Evolutionary conservation across 768 basidiomycete species (phyloP).

Genomic region (Ramaria rubella): DNA sequence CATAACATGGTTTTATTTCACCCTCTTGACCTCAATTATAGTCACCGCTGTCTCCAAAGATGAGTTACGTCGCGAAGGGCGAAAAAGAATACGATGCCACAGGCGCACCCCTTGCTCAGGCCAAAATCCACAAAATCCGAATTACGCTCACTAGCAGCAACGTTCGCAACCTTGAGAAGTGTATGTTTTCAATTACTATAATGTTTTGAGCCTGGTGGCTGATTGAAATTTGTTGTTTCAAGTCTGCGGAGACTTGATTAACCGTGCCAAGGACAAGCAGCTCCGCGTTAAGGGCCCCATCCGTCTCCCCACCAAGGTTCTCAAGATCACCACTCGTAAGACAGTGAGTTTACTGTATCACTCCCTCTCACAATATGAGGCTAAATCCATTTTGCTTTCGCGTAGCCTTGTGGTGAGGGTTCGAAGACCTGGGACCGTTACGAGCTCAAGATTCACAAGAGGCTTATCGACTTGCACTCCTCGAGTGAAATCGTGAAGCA

Average conservation of each 20-base stretch:
- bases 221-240: not conserved
- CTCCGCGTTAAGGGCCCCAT: constrained; percentile 99
- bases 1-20: not conserved
- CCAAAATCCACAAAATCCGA: constrained; percentile 98
- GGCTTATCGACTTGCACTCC: constrained; percentile 97
- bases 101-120: constrained; percentile 73
- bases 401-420: constrained; percentile 98
- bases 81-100: constrained; percentile 97
- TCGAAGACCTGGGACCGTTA: constrained; percentile 99
- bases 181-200: constrained; percentile 37
- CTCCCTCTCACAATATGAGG: not conserved
- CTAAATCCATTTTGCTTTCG: not conserved
- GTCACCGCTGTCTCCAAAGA: constrained; percentile 33
- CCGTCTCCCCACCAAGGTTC: constrained; percentile 96
- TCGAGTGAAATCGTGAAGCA: constrained; percentile 99
- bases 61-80: constrained; percentile 99
- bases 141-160: constrained; percentile 98
- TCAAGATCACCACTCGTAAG: constrained; percentile 99
- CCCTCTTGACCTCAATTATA: not conserved
- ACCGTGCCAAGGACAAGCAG: constrained; percentile 99
- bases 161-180: constrained; percentile 98
- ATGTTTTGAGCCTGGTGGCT: not conserved
- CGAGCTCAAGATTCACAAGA: constrained; percentile 99
- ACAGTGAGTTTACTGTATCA: constrained; percentile 52
- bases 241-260: constrained; percentile 97